Percentiles rank a stretch among this genome's conserved stretches.
phyloP scores from a whole-genome alignment of 2,329 filamentous ascomycete genomes.

The Stagonosporopsis vannaccii region DNA sequence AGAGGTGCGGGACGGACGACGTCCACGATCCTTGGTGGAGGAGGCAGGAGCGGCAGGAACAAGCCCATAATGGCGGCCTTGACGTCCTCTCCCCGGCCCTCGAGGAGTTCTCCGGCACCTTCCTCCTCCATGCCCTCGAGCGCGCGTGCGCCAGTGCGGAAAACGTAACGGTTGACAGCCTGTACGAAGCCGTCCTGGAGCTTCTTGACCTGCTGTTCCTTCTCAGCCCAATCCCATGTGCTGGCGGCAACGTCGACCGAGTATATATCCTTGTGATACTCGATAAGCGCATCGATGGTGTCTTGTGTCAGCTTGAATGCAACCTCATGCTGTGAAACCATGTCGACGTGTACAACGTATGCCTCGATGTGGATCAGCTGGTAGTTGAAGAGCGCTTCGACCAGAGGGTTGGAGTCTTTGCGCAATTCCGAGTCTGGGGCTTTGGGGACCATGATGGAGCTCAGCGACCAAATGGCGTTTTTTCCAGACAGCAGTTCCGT shows the following conservation, averaged over 20 bases:
- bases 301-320: conserved; percentile 97
- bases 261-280: conserved; percentile 96
- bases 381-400: conserved; percentile 91
- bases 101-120: conserved; percentile 89
- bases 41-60: conserved; percentile 84
- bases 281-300: conserved; percentile 89
- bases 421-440: conserved; percentile 83
- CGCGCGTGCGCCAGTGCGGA: conserved; percentile 84
- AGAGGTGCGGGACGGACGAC: conserved; percentile 85
- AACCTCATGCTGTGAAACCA: conserved; percentile 97
- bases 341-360: conserved; percentile 98
- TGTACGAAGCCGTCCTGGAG: conserved; percentile 96
- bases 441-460: conserved; percentile 91
- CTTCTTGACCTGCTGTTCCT: conserved; percentile 96
- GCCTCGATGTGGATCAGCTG: conserved; percentile 93
- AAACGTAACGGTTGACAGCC: conserved; percentile 97
- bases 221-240: conserved; percentile 95
- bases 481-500: conserved; percentile 90
- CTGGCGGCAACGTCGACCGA: conserved; percentile 87
- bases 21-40: conserved; percentile 87
- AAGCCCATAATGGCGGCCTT: conserved; percentile 84
- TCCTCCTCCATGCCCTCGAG: conserved; percentile 97
- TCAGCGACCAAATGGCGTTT: conserved; percentile 93
- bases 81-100: conserved; percentile 91
- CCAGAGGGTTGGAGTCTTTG: conserved; percentile 79